These are phyloP conservation scores for Dionaea muscipula DNA, from an alignment of 179 eudicot species.

Conservation along the genomic window DNA sequence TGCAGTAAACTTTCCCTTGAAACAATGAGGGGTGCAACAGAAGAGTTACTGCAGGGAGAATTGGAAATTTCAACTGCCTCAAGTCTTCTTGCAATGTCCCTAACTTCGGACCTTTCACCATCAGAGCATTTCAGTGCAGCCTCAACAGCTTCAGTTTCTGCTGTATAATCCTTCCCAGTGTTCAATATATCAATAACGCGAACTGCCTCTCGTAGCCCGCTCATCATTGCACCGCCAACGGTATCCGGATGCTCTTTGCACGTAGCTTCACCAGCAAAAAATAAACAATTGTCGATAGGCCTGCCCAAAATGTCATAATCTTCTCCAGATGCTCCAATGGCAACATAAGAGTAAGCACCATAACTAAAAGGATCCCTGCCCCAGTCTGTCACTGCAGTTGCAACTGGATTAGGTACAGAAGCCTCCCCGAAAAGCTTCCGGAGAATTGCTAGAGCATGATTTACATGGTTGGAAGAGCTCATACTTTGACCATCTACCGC, in stretches of 20 bases:
- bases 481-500: conserved; percentile 66
- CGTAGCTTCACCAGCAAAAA: conserved; percentile 99
- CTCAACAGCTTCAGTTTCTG: conserved; percentile 82
- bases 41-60: conserved; percentile 36
- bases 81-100: conserved; percentile 69
- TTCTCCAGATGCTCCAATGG: conserved; percentile 92
- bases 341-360: conserved; percentile 97
- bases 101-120: conserved; percentile 66
- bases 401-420: conserved; percentile 75
- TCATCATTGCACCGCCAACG: conserved; percentile 99
- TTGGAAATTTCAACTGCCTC: conserved; percentile 55
- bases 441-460: conserved; percentile 63
- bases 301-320: conserved; percentile 87
- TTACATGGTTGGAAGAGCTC: conserved; percentile 57
- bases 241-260: conserved; percentile 99
- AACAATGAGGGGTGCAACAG: conserved; percentile 26
- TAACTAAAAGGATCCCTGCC: conserved; percentile 92
- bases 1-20: conserved; percentile 45
- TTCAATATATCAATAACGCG: conserved; percentile 74
- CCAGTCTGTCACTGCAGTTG: conserved; percentile 93
- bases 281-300: conserved; percentile 82
- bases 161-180: conserved; percentile 69
- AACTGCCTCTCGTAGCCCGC: conserved; percentile 95
- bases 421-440: conserved; percentile 75
- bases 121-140: conserved; percentile 60